A percentile compares a stretch with the other conserved stretches of the same genome.
Evolutionary conservation across 805 yeast genomes (phyloP).

Genomic region (Saturnispora galanensis): DNA sequence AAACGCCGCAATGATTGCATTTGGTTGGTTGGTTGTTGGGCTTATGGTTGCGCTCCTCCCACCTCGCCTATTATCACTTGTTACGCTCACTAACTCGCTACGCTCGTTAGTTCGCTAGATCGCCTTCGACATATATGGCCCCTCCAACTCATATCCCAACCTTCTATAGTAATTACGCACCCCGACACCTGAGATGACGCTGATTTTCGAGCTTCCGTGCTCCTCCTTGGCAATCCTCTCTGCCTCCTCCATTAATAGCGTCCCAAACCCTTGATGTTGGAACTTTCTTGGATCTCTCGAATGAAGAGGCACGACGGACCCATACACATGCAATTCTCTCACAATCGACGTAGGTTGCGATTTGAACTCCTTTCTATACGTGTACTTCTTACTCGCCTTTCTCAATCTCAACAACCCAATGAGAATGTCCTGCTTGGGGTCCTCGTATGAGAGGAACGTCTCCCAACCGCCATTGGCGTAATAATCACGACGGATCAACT

Average conservation of each 20-base stretch:
- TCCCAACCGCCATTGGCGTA: conserved; percentile 99
- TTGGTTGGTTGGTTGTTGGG: too few relatives aligned
- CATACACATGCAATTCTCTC: conserved; percentile 95
- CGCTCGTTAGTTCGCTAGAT: not conserved
- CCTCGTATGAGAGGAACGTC: conserved; percentile 91
- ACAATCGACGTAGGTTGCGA: conserved; percentile 84
- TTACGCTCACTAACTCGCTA: not conserved
- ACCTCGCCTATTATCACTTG: not conserved
- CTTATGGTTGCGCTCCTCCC: too few relatives aligned
- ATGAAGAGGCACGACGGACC: conserved; percentile 93
- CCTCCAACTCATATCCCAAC: conserved; percentile 85
- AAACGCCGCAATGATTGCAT: too few relatives aligned
- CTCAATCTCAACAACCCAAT: conserved; percentile 85
- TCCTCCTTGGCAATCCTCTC: conserved; percentile 92
- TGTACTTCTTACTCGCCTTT: conserved; percentile 79
- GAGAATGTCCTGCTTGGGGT: conserved; percentile 90
- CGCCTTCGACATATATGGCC: conserved; percentile 91
- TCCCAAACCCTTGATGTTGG: conserved; percentile 99
- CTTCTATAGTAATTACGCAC: conserved; percentile 92
- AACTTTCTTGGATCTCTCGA: conserved; percentile 95
- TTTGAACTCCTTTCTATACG: conserved; percentile 82
- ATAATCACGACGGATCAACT: conserved; percentile 88
- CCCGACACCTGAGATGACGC: conserved; percentile 96
- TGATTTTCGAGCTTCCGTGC: conserved; percentile 83
- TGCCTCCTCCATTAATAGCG: conserved; percentile 96